Evolutionary conservation across 805 yeast genomes (phyloP), one percentile per base, ranked within the genome.

Genomic region (Huiozyma naganishii): DNA sequence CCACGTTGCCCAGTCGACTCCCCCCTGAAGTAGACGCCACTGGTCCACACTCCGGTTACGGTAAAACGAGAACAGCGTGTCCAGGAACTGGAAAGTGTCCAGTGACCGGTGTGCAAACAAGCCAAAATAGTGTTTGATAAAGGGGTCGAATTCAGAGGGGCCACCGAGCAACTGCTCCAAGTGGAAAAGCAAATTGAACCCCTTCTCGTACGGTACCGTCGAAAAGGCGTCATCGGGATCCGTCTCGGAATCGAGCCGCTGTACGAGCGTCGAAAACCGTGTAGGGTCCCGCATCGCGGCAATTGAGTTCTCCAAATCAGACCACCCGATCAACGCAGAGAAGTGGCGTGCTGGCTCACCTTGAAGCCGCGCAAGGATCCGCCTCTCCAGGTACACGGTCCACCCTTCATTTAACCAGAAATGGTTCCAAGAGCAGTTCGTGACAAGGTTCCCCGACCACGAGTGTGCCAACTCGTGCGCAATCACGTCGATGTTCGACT

Each of bases 361-460:
- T 56, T 85, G 86, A n/a, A 86, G 61, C 11, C 71, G 74, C 12
- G 84, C 95, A 29, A 78, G 68, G 46, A 88, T 87, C 54, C 95
- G 70, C 60, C 96, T 75, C 64, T 88, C 96, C 33, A 88, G 64
- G 61, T 88, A 88, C 35, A 88, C 95, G 6, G 95, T 87, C 95
- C 95, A 88, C 33, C 96, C 96, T 67, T 88, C 96, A 61, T 88
- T 88, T 52, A 88, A 73, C 92, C 95, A 88, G 62, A 88, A 87
- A 66, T 87, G 95, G 58, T 85, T 89, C 92, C 95, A 88, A 0
- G 92, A 82, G 54, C 82, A 77, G 62, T 86, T 88, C 29, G 95
- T 88, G 36, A 88, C 95, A 51, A 87, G 72, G 58, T 88, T 88
- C 37, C 96, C 96, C 1, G 86, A 75, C 94, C 95, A 88, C 36